These are phyloP conservation scores for Fennellomyces sp. DNA, from an alignment of 371 early-diverging fungal genomes.

Conservation along the genomic window DNA sequence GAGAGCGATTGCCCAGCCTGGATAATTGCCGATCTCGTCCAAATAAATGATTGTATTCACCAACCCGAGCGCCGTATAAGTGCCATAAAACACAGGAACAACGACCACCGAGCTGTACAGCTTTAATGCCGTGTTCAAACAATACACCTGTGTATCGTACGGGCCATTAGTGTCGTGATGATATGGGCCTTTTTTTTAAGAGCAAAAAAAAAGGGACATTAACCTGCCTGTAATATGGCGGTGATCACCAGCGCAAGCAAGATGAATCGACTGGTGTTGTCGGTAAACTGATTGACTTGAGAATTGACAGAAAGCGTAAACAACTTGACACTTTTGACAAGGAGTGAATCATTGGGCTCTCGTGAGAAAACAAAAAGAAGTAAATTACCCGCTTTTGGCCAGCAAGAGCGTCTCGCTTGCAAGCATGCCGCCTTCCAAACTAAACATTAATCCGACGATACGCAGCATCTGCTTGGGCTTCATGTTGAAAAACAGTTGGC, in stretches of 20 bases:
- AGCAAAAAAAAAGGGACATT: conserved; percentile 1
- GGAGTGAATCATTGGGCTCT: background rate
- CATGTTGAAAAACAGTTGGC: conserved; percentile 39
- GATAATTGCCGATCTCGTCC: conserved; percentile 57
- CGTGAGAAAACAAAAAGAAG: background rate
- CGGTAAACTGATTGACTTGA: conserved; percentile 63
- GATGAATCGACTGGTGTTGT: conserved; percentile 62
- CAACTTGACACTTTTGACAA: conserved; percentile 49
- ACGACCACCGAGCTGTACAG: conserved; percentile 68
- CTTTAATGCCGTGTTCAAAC: conserved; percentile 69
- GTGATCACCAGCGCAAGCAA: conserved; percentile 59
- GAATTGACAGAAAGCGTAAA: conserved; percentile 58
- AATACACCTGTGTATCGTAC: conserved; percentile 59
- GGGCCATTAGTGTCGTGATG: background rate
- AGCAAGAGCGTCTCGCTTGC: conserved; percentile 68
- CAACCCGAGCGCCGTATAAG: conserved; percentile 67
- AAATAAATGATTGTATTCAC: conserved; percentile 71
- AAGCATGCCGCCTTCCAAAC: conserved; percentile 64
- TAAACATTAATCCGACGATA: conserved; percentile 64
- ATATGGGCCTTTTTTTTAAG: background rate
- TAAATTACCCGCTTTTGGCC: conserved; percentile 64
- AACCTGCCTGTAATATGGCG: conserved; percentile 62
- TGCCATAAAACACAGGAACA: conserved; percentile 73
- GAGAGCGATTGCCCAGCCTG: conserved; percentile 60
- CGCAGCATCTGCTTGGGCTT: conserved; percentile 50